Evolutionary conservation across 225 moss, liverwort and hornwort species (phyloP).

Genomic region (Physcomitrium patens): DNA sequence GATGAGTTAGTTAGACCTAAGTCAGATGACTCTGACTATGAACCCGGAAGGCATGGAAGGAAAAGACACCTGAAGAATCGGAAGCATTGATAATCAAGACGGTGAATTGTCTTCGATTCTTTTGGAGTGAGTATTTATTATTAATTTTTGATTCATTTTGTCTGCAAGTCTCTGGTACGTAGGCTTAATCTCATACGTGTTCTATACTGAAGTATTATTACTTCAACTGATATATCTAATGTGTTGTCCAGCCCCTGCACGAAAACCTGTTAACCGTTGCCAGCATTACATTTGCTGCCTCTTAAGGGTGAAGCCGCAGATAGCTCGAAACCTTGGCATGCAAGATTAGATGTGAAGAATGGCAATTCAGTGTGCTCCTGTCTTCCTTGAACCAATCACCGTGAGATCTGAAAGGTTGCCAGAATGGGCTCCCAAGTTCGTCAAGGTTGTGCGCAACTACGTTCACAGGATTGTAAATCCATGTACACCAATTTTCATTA

Average conservation of each 20-base stretch:
- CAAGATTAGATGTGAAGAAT: slow-evolving; percentile 21
- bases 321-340: slow-evolving; percentile 7
- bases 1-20: slow-evolving; percentile 42
- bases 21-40: slow-evolving; percentile 41
- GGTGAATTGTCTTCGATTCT: slow-evolving; percentile 26
- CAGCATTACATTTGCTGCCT: slow-evolving; percentile 14
- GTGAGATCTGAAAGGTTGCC: slow-evolving; percentile 18
- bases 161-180: background rate
- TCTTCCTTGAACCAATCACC: slow-evolving; percentile 5
- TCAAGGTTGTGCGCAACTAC: slow-evolving; percentile 30
- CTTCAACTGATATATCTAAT: slow-evolving; percentile 17
- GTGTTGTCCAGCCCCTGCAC: slow-evolving; percentile 31
- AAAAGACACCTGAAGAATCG: slow-evolving; percentile 31
- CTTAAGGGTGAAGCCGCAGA: slow-evolving; percentile 4
- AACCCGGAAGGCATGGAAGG: slow-evolving; percentile 28
- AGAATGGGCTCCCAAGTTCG: slow-evolving; percentile 4
- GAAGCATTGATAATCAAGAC: slow-evolving; percentile 13
- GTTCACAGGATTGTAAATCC: slow-evolving; percentile 34
- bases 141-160: background rate
- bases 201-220: background rate
- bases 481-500: slow-evolving; percentile 36
- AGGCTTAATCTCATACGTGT: background rate
- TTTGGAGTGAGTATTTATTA: background rate
- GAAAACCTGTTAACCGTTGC: slow-evolving; percentile 2
- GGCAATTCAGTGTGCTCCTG: slow-evolving; percentile 18